Evolutionary conservation across 164 flowering plant species (phyloP).

Genomic region (Stephania japonica): DNA sequence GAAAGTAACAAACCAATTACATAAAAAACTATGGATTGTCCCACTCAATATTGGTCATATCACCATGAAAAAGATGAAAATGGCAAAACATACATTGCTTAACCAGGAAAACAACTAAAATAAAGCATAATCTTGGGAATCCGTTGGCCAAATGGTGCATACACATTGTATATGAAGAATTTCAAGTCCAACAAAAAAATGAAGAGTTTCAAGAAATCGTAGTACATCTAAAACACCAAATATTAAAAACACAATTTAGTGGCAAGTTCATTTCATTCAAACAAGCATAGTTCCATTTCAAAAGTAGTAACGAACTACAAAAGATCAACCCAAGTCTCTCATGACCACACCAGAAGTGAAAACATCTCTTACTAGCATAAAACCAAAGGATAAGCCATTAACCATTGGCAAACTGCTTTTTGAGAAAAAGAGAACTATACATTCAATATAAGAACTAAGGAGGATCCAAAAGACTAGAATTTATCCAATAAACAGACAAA

Average conservation of each 20-base stretch:
- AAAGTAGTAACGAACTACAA: not conserved
- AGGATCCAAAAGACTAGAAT: too few relatives aligned
- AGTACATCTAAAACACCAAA: not conserved
- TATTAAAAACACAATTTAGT: not conserved
- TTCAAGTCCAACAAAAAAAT: too few relatives aligned
- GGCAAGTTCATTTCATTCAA: not conserved
- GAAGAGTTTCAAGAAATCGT: not conserved
- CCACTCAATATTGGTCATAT: not conserved
- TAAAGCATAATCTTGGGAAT: not conserved
- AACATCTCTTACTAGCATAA: not conserved
- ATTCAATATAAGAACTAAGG: too few relatives aligned
- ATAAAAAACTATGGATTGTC: not conserved
- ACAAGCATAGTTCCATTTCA: not conserved
- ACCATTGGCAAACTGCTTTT: not conserved
- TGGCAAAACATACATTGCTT: not conserved
- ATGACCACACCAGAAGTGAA: not conserved
- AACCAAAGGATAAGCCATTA: not conserved
- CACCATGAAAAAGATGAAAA: not conserved
- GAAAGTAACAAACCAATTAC: not conserved
- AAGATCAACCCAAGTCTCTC: not conserved
- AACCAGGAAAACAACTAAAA: not conserved
- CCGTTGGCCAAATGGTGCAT: not conserved
- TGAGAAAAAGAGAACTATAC: too few relatives aligned
- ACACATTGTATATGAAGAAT: not conserved
- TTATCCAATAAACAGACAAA: too few relatives aligned